These are phyloP conservation scores for Aspergillus neotritici DNA, from an alignment of 2,329 filamentous ascomycete species.

Conservation along the genomic window DNA sequence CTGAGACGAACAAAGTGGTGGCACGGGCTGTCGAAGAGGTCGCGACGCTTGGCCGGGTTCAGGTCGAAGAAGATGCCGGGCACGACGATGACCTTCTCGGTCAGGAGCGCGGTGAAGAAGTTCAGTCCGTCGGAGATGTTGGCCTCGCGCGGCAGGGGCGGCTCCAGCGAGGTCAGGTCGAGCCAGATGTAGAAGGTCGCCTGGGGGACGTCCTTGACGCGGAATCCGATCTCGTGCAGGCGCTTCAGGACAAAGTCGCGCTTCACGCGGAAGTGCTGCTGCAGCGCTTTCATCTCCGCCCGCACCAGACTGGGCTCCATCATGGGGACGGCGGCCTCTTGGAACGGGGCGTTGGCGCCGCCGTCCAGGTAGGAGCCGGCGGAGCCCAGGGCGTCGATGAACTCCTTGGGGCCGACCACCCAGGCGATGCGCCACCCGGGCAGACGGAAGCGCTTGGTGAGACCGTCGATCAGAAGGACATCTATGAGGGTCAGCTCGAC, in stretches of 20 bases:
- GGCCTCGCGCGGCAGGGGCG: constrained; percentile 52
- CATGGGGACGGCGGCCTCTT: constrained; percentile 88
- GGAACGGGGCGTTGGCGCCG: constrained; percentile 90
- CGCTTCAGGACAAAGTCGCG: constrained; percentile 82
- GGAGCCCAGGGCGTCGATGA: constrained; percentile 85
- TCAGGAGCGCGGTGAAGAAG: constrained; percentile 91
- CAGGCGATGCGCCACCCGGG: constrained; percentile 96
- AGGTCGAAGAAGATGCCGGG: constrained; percentile 97
- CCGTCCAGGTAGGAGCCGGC: constrained; percentile 93
- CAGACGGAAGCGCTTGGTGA: constrained; percentile 94
- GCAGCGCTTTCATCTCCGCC: constrained; percentile 81
- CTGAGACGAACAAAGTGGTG: constrained; percentile 85
- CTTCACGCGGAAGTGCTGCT: constrained; percentile 86
- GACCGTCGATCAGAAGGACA: constrained; percentile 88
- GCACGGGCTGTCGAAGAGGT: constrained; percentile 90
- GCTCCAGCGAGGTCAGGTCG: constrained; percentile 48
- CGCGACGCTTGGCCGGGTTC: constrained; percentile 81
- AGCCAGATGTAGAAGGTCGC: constrained; percentile 92
- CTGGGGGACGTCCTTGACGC: constrained; percentile 76
- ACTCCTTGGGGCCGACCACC: constrained; percentile 94
- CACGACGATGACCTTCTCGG: constrained; percentile 93
- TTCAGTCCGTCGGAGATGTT: constrained; percentile 87
- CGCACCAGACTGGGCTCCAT: constrained; percentile 78
- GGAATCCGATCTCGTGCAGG: constrained; percentile 79
- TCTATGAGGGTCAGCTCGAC: constrained; percentile 42